Evolutionary conservation across 1,284 basidiomycete genomes (phyloP).

Genomic region (Austroboletus novae-zelandiae): DNA sequence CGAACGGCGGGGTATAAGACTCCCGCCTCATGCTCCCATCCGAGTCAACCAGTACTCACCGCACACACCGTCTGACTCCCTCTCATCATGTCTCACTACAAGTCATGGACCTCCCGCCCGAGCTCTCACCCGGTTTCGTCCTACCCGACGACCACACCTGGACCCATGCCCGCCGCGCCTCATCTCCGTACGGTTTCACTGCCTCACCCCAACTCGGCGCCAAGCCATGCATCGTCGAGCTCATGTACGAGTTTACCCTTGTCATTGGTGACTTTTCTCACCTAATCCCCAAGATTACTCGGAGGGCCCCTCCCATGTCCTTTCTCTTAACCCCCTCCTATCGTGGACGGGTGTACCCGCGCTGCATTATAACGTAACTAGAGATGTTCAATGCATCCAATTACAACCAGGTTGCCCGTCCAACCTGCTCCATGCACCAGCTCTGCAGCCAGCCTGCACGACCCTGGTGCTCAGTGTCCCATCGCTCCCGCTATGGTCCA

Average conservation of each 20-base stretch:
- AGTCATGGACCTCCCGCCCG: constrained; percentile 19
- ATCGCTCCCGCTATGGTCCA: constrained; percentile 25
- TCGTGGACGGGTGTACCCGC: constrained; percentile 16
- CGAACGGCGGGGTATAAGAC: constrained; percentile 27
- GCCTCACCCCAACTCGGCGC: constrained; percentile 31
- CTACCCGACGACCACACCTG: constrained; percentile 18
- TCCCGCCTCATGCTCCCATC: constrained; percentile 5
- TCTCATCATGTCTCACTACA: constrained; percentile 23
- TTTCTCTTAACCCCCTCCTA: constrained; percentile 30
- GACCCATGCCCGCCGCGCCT: constrained; percentile 25
- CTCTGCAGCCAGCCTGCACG: constrained; percentile 21
- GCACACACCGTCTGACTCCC: not conserved
- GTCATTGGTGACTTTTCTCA: not conserved
- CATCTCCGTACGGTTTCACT: constrained; percentile 28
- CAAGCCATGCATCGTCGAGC: constrained; percentile 11
- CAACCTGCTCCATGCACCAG: constrained; percentile 19
- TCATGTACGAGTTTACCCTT: constrained; percentile 13
- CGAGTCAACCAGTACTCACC: constrained; percentile 20
- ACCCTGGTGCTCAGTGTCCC: constrained; percentile 20
- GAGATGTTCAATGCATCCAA: constrained; percentile 25
- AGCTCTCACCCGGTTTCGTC: constrained; percentile 4
- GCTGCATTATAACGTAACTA: constrained; percentile 27
- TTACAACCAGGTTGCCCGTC: constrained; percentile 15
- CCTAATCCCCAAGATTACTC: constrained; percentile 16
- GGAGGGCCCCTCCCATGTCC: constrained; percentile 12